Base-by-base conservation (phyloP, 331 rosid species). In the Cucumis variabilis region DNA sequence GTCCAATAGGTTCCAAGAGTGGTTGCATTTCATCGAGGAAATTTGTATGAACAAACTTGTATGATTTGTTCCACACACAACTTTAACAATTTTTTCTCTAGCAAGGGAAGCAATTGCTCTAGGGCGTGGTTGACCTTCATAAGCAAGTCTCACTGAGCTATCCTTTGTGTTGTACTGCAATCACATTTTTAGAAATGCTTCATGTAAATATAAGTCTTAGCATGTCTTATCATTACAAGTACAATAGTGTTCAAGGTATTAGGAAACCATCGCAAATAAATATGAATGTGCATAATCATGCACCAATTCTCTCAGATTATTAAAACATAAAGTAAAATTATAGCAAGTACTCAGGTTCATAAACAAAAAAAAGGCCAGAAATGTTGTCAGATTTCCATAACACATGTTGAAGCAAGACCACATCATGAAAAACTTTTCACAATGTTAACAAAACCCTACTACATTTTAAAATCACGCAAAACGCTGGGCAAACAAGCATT, bases 81-180 rank as follows among this genome's bases (percentile, higher is more conserved):
- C 98, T 91, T 97, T 97, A 87, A 94, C 93, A 66, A 96, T 92
- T 70, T 91, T 91, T 91, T 94, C 99, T 74, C 98, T 96, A 87
- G 98, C 73, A 75, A 97, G 98, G 76, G 98, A 65, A 88, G 96
- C 96, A 82, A 97, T 94, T 73, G 96, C 96, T 87, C 89, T 93
- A 27, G 99, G 98, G 20, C 98, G 98, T 81, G 99, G 98, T 90
- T 97, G 99, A 88, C 98, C 91, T 97, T 96, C 98, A 90, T 97
- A 96, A 87, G 95, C 98, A 91, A 97, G 92, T 90, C 82, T 97
- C 85, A 97, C 98, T 75, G 98, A 97, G 91, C 98, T 92, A 88
- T 96, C 98, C 90, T 96, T 97, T 72, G 98, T 93, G 87, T 97
- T 97, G 88, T 96, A 97, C 99, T 96, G 93, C 93, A 92, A 87